Evolutionary conservation across 2,329 filamentous ascomycete species (phyloP).

Genomic region (Aspergillus pseudotamarii): DNA sequence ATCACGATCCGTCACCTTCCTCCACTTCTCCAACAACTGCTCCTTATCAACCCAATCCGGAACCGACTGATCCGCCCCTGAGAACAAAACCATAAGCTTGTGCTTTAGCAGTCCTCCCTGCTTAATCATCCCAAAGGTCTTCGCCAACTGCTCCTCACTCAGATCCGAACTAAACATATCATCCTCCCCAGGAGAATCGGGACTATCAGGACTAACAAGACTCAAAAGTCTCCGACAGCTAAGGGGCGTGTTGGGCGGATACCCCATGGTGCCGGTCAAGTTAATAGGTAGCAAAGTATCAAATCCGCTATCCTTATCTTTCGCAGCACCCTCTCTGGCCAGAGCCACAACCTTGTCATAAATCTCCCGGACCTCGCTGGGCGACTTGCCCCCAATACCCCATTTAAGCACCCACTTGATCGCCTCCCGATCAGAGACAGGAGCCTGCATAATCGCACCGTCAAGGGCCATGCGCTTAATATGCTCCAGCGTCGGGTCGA

Average conservation of each 20-base stretch:
- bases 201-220: slow-evolving; percentile 56
- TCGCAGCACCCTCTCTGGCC: slow-evolving; percentile 30
- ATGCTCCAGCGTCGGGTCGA: slow-evolving; percentile 34
- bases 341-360: slow-evolving; percentile 38
- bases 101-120: slow-evolving; percentile 39
- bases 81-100: slow-evolving; percentile 51
- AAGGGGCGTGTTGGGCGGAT: slow-evolving; percentile 47
- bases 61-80: slow-evolving; percentile 50
- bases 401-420: slow-evolving; percentile 43
- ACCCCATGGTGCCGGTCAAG: slow-evolving; percentile 36
- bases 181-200: slow-evolving; percentile 68
- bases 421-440: slow-evolving; percentile 75
- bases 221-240: slow-evolving; percentile 61
- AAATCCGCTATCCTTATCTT: slow-evolving; percentile 15
- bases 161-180: slow-evolving; percentile 84
- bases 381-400: slow-evolving; percentile 29
- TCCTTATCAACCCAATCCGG: slow-evolving; percentile 52
- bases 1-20: slow-evolving; percentile 38
- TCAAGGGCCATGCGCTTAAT: slow-evolving; percentile 60
- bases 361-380: slow-evolving; percentile 25
- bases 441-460: slow-evolving; percentile 77
- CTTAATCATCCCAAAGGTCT: slow-evolving; percentile 63
- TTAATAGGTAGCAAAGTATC: slow-evolving; percentile 39
- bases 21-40: slow-evolving; percentile 46
- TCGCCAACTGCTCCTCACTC: slow-evolving; percentile 55